Evolutionary conservation across 139 green algal genomes (phyloP), one percentile per base, ranked within the genome.

Genomic region (Chlamydomonas sphaeroides): DNA sequence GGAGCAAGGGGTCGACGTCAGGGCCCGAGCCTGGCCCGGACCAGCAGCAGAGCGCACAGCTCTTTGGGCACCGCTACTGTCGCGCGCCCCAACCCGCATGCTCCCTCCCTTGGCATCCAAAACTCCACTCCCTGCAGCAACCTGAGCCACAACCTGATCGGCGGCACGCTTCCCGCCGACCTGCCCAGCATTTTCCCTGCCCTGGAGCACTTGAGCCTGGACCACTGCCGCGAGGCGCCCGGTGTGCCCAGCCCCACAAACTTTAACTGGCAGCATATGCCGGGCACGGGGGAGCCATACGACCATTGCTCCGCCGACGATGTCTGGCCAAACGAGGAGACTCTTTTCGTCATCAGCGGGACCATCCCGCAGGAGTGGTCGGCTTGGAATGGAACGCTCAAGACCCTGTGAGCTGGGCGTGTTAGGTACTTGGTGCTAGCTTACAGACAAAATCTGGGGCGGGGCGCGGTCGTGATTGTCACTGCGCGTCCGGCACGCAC

Each of bases 91-190:
- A n/a, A n/a, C n/a, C n/a, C n/a, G n/a, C n/a, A n/a, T n/a, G n/a
- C n/a, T n/a, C n/a, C n/a, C n/a, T n/a, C n/a, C n/a, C n/a, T n/a
- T n/a, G n/a, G n/a, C n/a, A n/a, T n/a, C n/a, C n/a, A n/a, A n/a
- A n/a, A n/a, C n/a, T n/a, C n/a, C n/a, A n/a, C n/a, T n/a, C 15
- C 35, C 3, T 18, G 35, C 72, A 79, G 72, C 35, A 79, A 79
- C 36, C 56, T 79, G 53, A 79, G 72, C 72, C 41, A 68, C 72
- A 79, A 79, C 56, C 57, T 68, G 5, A 56, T 79, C 18, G 72
- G 72, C 56, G 72, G 72, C 26, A 68, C 53, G 35, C 56, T 79
- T 6, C 72, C 72, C 56, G 53, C 72, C 26, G 36, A 79, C 56
- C 72, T 79, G 35, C 72, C 72, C 25, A 30, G 41, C 35, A 68